Evolutionary conservation across 1,284 basidiomycete species (phyloP).

Genomic region (Tranzscheliella williamsii): DNA sequence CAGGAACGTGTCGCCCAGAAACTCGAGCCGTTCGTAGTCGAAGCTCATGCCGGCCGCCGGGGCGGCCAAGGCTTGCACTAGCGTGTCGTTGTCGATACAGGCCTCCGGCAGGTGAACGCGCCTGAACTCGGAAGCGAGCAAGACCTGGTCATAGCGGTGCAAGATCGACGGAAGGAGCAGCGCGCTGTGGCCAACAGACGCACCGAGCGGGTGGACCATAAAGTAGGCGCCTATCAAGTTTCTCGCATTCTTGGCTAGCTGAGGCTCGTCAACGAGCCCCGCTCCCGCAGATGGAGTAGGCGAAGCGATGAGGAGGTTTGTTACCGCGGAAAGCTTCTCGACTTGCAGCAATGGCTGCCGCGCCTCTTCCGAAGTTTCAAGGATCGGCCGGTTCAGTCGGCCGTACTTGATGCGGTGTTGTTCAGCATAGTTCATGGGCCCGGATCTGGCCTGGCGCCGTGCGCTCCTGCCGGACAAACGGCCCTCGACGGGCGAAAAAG

Average conservation of each 20-base stretch:
- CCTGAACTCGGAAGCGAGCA: conserved; percentile 23
- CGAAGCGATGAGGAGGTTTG: not conserved
- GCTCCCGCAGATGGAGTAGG: too few relatives aligned
- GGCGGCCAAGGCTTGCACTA: conserved; percentile 27
- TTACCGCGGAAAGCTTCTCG: not conserved
- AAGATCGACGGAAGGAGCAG: conserved; percentile 42
- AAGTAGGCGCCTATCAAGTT: too few relatives aligned
- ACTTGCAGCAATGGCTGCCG: not conserved
- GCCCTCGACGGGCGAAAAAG: too few relatives aligned
- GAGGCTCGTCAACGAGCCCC: too few relatives aligned
- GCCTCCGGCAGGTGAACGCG: conserved; percentile 3
- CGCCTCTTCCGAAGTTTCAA: too few relatives aligned
- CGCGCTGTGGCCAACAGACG: conserved; percentile 1
- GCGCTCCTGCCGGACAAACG: too few relatives aligned
- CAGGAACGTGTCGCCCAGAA: conserved; percentile 43
- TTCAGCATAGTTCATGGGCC: too few relatives aligned
- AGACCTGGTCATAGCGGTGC: conserved; percentile 24
- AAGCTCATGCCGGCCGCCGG: conserved; percentile 7
- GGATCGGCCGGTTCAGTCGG: too few relatives aligned
- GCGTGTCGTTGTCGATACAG: conserved; percentile 6
- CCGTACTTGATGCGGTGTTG: too few relatives aligned
- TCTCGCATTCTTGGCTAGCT: too few relatives aligned
- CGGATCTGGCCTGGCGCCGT: too few relatives aligned
- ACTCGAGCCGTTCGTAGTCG: conserved; percentile 45
- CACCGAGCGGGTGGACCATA: too few relatives aligned